Evolutionary conservation across 2,329 filamentous ascomycete species (phyloP).

Genomic region (Microdochium nivale): DNA sequence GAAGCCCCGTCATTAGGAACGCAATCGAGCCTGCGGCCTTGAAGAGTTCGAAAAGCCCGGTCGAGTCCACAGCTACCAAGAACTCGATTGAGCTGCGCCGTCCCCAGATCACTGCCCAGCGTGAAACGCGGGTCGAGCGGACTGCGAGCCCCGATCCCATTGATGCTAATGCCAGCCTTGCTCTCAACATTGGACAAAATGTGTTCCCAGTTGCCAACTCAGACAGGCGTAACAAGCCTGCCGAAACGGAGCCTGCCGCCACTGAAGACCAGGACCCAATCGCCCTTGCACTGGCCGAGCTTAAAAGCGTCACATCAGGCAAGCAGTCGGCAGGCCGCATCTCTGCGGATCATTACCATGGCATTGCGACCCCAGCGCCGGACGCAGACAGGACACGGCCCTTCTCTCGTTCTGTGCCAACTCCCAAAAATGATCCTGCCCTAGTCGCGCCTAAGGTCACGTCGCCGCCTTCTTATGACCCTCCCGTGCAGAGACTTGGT

Average conservation of each 20-base stretch:
- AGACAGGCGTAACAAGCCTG: conserved; percentile 46
- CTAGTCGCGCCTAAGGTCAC: background rate
- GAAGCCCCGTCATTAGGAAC: too few relatives aligned
- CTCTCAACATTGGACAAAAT: conserved; percentile 90
- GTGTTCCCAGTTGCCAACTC: conserved; percentile 87
- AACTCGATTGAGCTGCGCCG: background rate
- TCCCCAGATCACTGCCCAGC: conserved; percentile 19
- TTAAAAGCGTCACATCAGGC: conserved; percentile 69
- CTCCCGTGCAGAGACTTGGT: conserved; percentile 68
- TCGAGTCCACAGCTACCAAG: too few relatives aligned
- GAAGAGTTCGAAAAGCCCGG: too few relatives aligned
- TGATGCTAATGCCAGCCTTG: conserved; percentile 85
- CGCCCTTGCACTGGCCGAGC: conserved; percentile 80
- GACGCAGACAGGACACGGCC: conserved; percentile 23
- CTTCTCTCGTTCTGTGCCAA: conserved; percentile 31
- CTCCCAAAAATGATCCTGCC: conserved; percentile 13
- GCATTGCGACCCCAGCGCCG: conserved; percentile 76
- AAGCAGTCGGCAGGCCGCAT: conserved; percentile 79
- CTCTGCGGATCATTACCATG: conserved; percentile 92
- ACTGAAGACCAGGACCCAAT: conserved; percentile 76
- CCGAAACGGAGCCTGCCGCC: conserved; percentile 22
- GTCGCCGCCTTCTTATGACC: conserved; percentile 64
- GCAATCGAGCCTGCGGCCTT: conserved; percentile 1
- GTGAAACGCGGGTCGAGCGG: conserved; percentile 29
- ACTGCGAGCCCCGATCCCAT: conserved; percentile 71